Base-by-base conservation (phyloP, 2,329 filamentous ascomycete genomes). In the Aspergillus unguis region DNA sequence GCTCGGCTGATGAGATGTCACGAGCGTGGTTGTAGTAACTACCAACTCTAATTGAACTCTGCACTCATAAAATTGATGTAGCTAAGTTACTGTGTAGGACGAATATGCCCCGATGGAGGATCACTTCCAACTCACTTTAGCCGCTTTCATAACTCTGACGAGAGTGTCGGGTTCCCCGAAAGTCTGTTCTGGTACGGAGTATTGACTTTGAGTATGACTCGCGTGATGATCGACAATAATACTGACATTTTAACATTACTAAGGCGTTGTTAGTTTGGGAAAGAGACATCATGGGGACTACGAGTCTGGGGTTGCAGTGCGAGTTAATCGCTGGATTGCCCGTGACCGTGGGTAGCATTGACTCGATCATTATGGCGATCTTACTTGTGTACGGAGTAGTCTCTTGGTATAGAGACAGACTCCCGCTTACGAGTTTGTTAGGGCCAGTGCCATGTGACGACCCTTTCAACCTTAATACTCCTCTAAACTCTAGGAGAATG, bases 1-100 rank as follows among this genome's bases (percentile, higher is more conserved):
- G 37, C 44, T 50, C 44, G 37, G 47, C 50, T 50, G 47, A 29
- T 47, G 38, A 50, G 43, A 10, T 36, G 54, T 53, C 54, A 56
- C 50, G 40, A 50, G 51, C 28, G 35, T 36, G 33, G 33, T 31
- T 33, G 42, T 27, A 8, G 11, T 23, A 38, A 17, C 36, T n/a
- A 10, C 33, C 33, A 36, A 17, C 5, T 17, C 11, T 17, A 26
- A 41, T n/a, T 27, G 36, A 38, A 31, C 17, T 17, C 17, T 17
- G 17, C 17, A 17, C 17, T 17, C 17, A 17, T 17, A 17, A 17
- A 17, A 17, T 17, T 17, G 17, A 17, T 17, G 17, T 17, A 17
- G 17, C 17, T 17, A 49, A 44, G 49, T 46, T 35, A 48, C 43
- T 26, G 50, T 17, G 17, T 52, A 52, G 50, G 25, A 52, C 50